Conservation (phyloP, 75 land plant species). For the Picea glauca region DNA sequence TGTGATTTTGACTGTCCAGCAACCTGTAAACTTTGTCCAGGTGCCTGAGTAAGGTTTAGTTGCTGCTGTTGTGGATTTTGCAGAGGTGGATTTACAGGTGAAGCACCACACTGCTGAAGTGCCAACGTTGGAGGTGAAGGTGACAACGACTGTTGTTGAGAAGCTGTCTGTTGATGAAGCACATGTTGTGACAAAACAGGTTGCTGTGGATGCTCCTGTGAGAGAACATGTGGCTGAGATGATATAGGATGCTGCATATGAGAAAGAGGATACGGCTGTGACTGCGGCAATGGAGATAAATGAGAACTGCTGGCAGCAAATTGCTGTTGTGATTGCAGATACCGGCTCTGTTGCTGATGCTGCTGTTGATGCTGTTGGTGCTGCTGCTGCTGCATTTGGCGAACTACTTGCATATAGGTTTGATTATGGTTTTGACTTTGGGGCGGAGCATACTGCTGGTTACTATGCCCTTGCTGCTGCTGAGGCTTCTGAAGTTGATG, state of each 20-base stretch:
- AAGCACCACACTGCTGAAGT: conserved; percentile 29
- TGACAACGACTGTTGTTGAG: not conserved
- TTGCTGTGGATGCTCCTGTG: conserved; percentile 19
- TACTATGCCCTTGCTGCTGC: conserved; percentile 18
- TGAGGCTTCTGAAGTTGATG: conserved; percentile 39
- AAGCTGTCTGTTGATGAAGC: conserved; percentile 10
- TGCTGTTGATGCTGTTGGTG: conserved; percentile 37
- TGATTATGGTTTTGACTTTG: conserved; percentile 33
- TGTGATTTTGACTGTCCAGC: conserved; percentile 10
- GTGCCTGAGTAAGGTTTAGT: conserved; percentile 14
- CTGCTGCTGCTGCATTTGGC: too few relatives aligned
- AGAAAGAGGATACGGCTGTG: conserved; percentile 17
- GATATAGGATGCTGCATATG: conserved; percentile 30
- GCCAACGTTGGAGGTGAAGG: not conserved
- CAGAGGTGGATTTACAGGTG: conserved; percentile 27
- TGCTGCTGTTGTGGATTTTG: conserved; percentile 45
- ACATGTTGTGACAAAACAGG: conserved; percentile 18
- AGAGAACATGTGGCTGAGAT: conserved; percentile 21
- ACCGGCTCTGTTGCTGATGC: conserved; percentile 27
- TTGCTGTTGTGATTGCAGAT: conserved; percentile 29
- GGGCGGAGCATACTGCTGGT: conserved; percentile 43
- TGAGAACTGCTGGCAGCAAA: conserved; percentile 21
- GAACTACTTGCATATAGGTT: too few relatives aligned
- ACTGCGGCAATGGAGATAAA: conserved; percentile 19
- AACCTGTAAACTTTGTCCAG: conserved; percentile 18